Base-by-base conservation (phyloP, 192 early-diverging fungal genomes). In the Funneliformis geosporum region DNA sequence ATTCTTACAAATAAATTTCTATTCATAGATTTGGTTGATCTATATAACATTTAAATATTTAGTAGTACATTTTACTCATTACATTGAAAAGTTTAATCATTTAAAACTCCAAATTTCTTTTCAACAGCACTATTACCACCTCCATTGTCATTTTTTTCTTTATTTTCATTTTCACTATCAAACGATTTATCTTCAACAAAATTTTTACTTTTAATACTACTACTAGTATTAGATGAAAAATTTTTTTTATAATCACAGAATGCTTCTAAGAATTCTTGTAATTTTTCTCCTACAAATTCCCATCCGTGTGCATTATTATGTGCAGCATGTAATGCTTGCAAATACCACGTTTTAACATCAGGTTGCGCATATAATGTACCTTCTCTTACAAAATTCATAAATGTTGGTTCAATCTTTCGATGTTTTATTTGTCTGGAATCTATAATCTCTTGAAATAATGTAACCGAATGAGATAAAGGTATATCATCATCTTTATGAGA, bases 401-500 rank as follows among this genome's bases (percentile, higher is more conserved):
- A 73, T 2, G 80, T 64, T 18, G 81, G 67, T 21, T 81, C 83
- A 76, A 80, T 81, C 25, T 72, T 81, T 23, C 21, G 76, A 8
- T 76, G 71, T 33, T 81, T 64, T 10, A 83, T 66, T 55, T 80
- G 70, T 42, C 80, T 76, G 1, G 80, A 76, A 5, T 79, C 77
- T 47, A 84, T 40, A 23, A 78, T 78, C 0, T 80, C 80, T 27
- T 84, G 80, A 39, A 84, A 84, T 3, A 84, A 68, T 0, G 77
- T 81, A 40, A 81, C 80, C 0, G 83, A 84, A 65, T 81, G 79
- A 5, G 83, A 81, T 60, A 84, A 80, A 16, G 81, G 39, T 2
- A 84, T 80, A 73, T 84, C 83, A 9, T 78, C 75, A 46, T 84
- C 83, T 42, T 84, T 80, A 23, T 84, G 74, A 25, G 80, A 79